Base-by-base conservation (phyloP, 441 rosid species). In the Euphorbia celastroides region DNA sequence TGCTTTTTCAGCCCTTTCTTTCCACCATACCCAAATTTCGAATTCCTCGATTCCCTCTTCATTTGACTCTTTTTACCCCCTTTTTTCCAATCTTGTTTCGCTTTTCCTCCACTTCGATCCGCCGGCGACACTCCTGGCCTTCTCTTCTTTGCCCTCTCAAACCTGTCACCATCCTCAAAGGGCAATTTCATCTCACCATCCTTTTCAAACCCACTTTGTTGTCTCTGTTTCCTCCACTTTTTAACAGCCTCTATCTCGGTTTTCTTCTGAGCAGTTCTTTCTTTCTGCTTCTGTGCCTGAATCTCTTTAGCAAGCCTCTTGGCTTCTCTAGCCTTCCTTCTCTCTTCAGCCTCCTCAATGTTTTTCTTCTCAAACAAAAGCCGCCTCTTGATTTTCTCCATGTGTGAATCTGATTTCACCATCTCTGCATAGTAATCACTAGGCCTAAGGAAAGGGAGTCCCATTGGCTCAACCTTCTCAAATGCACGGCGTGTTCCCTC, bases 211-310 rank as follows among this genome's bases (percentile, higher is more conserved):
- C 97, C 93, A 22, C 89, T 91, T 72, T 83, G 85, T 77, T 91
- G 89, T 77, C 96, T 86, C 77, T 88, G 93, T 73, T 91, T 91
- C 84, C 96, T 88, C 93, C 95, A 89, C 77, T 89, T 88, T 87
- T 89, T 91, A 44, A 93, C 93, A 44, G 87, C 26, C 75, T 93
- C 96, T 26, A 93, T 85, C 34, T 82, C 95, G 10, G 77, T 78
- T 72, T 89, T 91, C 74, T 89, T 93, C 84, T 86, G 92, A 71
- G 83, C 78, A 0, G 90, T 60, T 36, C 90, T 77, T 72, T 90
- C 93, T 68, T 89, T 93, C 80, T 68, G 83, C 82, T 86, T 89
- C 83, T 87, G 86, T 56, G 87, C 86, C 68, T 93, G 99, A 22
- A 91, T 78, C 76, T 86, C 95, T 74, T 89, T 89, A 16, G 93